Base-by-base conservation (phyloP, 805 yeast species). In the Cephaloascus albidus region DNA sequence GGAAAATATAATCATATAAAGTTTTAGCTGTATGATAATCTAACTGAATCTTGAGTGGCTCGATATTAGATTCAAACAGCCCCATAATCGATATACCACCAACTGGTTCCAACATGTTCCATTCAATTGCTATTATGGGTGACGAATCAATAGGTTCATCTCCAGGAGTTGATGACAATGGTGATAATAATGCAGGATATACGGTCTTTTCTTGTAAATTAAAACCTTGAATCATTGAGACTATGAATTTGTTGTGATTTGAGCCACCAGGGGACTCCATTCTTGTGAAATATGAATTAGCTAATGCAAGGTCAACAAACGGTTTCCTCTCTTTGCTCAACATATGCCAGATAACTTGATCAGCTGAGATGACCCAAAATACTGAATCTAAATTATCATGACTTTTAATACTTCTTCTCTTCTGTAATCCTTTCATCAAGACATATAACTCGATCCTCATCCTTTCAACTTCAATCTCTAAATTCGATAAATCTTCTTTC, bases 21-120 rank as follows among this genome's bases (percentile, higher is more conserved):
- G 70, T 73, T 32, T 70, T 72, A 1, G 88, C 81, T 0, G 89
- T 76, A 1, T 61, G 64, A 45, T 82, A 84, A 44, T 89, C 97
- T 31, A 90, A 55, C 45, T 81, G 83, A 3, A 90, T 49, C 43
- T 75, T 76, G 44, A 89, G 50, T 1, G 96, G 96, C 38, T 73
- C 70, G 15, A 86, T 55, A 2, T 61, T 57, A 18, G 86, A 79
- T 38, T 71, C 63, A 12, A 23, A 23, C 10, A 6, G 28, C 43
- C 77, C 78, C 60, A 89, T 67, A 18, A 89, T 79, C n/a, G 84
- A 74, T 38, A 89, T 87, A 10, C 97, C 97, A 26, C 96, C 97
- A 40, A 90, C 82, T 0, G 95, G 87, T 40, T 74, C 76, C 38
- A 82, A 74, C 79, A 84, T 75, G n/a, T 76, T 72, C 97, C 97